These are phyloP conservation scores for Chamaecrista fasciculata DNA, from an alignment of 306 rosid genomes.

Conservation along the genomic window DNA sequence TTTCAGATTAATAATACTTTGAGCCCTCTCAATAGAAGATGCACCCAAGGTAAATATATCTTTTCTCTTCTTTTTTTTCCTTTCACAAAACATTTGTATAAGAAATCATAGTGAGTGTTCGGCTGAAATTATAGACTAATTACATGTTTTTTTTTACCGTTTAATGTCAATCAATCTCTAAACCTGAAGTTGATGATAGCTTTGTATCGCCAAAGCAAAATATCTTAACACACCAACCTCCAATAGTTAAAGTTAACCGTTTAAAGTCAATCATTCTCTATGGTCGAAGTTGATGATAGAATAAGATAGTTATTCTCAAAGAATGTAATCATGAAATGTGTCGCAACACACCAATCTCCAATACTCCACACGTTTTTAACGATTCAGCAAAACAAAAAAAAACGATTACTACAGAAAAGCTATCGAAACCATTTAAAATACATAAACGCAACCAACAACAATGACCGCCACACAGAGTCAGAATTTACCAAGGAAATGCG, in stretches of 20 bases:
- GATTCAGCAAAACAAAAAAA: not conserved
- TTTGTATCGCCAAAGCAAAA: too few relatives aligned
- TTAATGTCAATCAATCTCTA: not conserved
- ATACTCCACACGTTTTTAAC: not conserved
- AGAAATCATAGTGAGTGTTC: not conserved
- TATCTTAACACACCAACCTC: too few relatives aligned
- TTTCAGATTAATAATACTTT: too few relatives aligned
- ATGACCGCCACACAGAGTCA: not conserved
- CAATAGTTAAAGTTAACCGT: not conserved
- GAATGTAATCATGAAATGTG: not conserved
- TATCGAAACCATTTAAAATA: not conserved
- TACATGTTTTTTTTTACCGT: too few relatives aligned
- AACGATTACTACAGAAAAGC: not conserved
- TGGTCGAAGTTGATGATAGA: not conserved
- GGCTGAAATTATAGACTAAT: not conserved
- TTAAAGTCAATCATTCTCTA: not conserved
- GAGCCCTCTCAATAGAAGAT: too few relatives aligned
- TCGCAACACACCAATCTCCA: not conserved
- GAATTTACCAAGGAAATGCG: slow-evolving; percentile 81
- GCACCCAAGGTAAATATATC: too few relatives aligned
- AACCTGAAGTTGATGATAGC: not conserved
- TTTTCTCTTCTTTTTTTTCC: not conserved
- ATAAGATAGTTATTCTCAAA: not conserved
- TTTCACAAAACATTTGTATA: not conserved
- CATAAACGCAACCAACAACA: not conserved